Conservation (phyloP, 352 stramenopile species). For the Nothophytophthora sp. region DNA sequence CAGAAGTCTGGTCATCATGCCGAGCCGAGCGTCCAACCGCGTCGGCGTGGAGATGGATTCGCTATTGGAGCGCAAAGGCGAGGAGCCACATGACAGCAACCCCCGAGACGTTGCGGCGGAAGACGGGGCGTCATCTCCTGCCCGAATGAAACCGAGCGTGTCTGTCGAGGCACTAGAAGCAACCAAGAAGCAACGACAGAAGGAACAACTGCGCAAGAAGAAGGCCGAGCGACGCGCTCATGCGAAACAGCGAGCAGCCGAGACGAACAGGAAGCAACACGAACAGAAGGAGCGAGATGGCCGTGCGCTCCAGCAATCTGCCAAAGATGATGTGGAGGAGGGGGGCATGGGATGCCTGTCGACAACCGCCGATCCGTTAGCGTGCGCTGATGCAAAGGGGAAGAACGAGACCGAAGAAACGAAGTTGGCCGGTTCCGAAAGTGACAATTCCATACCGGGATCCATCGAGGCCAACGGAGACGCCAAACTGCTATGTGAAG, state of each 20-base stretch:
- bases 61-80: slow-evolving; percentile 3
- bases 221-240: slow-evolving; percentile 48
- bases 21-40: slow-evolving; percentile 21
- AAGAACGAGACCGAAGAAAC: too few relatives aligned
- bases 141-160: slow-evolving; percentile 2
- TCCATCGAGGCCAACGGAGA: too few relatives aligned
- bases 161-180: slow-evolving; percentile 15
- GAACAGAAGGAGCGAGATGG: slow-evolving; percentile 17
- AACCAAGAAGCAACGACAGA: slow-evolving; percentile 34
- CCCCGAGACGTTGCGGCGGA: not conserved
- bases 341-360: not conserved
- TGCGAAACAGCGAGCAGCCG: slow-evolving; percentile 33
- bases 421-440: too few relatives aligned
- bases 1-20: slow-evolving; percentile 7
- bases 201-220: slow-evolving; percentile 52
- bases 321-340: slow-evolving; percentile 10
- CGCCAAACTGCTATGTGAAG: too few relatives aligned
- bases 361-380: not conserved
- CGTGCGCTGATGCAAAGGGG: too few relatives aligned
- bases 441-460: too few relatives aligned
- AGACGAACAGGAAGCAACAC: slow-evolving; percentile 13
- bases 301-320: slow-evolving; percentile 9
- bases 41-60: slow-evolving; percentile 19
- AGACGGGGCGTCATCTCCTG: slow-evolving; percentile 3
- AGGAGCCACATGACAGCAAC: slow-evolving; percentile 4